Evolutionary conservation across 2,329 filamentous ascomycete genomes (phyloP), one percentile per base, ranked within the genome.

Genomic region (Colletotrichum falcatum): DNA sequence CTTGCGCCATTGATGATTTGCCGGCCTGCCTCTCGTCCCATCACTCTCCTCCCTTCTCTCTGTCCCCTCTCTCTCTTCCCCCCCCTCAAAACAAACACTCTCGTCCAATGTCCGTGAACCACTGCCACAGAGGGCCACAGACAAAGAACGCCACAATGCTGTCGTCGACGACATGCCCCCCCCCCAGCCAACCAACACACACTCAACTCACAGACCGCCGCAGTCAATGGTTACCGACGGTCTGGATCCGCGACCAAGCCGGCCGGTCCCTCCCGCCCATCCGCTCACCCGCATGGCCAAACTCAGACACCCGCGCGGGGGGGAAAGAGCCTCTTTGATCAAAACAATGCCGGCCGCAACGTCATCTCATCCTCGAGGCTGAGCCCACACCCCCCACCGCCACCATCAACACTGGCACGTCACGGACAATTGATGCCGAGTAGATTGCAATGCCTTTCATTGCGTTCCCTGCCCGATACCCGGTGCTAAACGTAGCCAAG

Each of bases 361-460:
- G 58, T 62, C 68, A 28, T 55, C 37, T 30, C 37, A 54, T 68
- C 53, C 28, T 30, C 28, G 18, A 65, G 66, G 66, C 61, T 65
- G 61, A 55, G 26, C 28, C 6, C 16, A 42, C 30, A 14, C 5
- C 7, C 7, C n/a, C 35, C n/a, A 30, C 18, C 14, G 18, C 18
- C n/a, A 12, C 26, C 26, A 35, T n/a, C 64, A 8, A 65, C 48
- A 33, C 33, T 48, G 49, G 33, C 37, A 26, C 66, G 37, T 35
- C 35, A 35, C 39, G 35, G 28, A 59, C 23, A 44, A 53, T 42
- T 39, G 28, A 59, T 61, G 51, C 56, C 49, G 18, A 30, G 49
- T 53, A 66, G 51, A 58, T 58, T 64, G 55, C 63, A 67, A 70
- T 70, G 63, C 35, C 63, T 67, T 46, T 58, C 53, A 63, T 70